A percentile compares a stretch with the other conserved stretches of the same genome.
Conservation (phyloP, 805 yeast species). For the Candida fluviatilis region DNA sequence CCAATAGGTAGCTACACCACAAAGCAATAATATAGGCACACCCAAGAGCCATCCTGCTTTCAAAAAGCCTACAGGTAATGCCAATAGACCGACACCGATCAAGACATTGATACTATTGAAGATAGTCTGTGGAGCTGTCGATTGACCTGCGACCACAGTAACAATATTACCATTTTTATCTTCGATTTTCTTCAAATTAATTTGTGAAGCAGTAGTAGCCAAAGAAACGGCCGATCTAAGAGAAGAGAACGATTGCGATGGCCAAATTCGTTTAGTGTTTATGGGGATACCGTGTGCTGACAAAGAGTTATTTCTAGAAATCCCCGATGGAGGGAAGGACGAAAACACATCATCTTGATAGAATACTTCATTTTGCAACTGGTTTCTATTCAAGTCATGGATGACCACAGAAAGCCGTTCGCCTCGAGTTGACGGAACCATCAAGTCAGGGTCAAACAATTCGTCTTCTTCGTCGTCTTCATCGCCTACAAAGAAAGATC, state of each 20-base stretch:
- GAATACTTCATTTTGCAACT: conserved; percentile 30
- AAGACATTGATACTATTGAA: conserved; percentile 71
- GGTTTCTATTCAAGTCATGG: conserved; percentile 25
- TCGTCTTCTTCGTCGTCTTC: conserved; percentile 50
- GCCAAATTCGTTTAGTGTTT: conserved; percentile 25
- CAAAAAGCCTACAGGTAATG: conserved; percentile 60
- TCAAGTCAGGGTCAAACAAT: conserved; percentile 60
- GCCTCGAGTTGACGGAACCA: conserved; percentile 64
- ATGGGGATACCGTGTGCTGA: conserved; percentile 22
- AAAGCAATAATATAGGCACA: conserved; percentile 47
- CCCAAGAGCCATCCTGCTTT: conserved; percentile 70
- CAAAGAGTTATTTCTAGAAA: conserved; percentile 24
- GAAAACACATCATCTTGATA: conserved; percentile 34
- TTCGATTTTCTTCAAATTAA: conserved; percentile 60
- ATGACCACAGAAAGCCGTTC: conserved; percentile 59
- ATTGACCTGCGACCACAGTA: conserved; percentile 74
- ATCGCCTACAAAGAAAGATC: conserved; percentile 51
- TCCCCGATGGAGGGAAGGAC: conserved; percentile 18
- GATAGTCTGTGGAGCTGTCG: conserved; percentile 73
- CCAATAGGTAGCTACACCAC: conserved; percentile 69
- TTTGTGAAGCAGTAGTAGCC: conserved; percentile 43
- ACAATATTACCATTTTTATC: conserved; percentile 65
- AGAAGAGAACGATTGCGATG: conserved; percentile 43
- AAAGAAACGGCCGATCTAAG: conserved; percentile 32
- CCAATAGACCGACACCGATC: conserved; percentile 65